A percentile compares a stretch with the other conserved stretches of the same genome.
Evolutionary conservation across 1,284 basidiomycete species (phyloP).

Genomic region (Laetiporus sulphureus): DNA sequence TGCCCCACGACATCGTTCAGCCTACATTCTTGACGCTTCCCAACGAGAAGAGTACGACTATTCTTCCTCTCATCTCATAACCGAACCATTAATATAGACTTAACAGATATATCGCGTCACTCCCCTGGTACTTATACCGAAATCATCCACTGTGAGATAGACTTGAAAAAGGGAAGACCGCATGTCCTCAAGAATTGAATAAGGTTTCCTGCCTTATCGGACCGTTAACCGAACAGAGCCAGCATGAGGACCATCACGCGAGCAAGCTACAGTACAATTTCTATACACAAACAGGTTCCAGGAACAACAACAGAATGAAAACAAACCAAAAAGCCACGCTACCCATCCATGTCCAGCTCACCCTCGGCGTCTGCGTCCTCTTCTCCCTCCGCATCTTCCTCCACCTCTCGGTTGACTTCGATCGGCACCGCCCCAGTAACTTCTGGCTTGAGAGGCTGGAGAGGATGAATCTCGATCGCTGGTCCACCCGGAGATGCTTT

Average conservation of each 20-base stretch:
- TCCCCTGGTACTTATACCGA: too few species aligned
- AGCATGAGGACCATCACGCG: not conserved
- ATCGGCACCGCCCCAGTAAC: conserved; percentile 1
- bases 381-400: conserved; percentile 29
- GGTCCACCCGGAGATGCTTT: conserved; percentile 15
- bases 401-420: conserved; percentile 25
- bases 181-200: not conserved
- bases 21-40: too few species aligned
- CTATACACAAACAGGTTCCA: not conserved
- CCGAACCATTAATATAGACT: too few species aligned
- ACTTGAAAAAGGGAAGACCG: too few species aligned
- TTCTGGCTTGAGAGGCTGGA: not conserved
- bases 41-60: too few species aligned
- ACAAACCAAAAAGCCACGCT: conserved; percentile 19
- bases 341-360: conserved; percentile 29
- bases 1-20: too few species aligned
- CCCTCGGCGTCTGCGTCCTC: conserved; percentile 1
- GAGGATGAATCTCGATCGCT: not conserved
- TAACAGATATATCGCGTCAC: too few species aligned
- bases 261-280: not conserved
- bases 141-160: too few species aligned
- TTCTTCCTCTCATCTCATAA: too few species aligned
- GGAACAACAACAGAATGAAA: not conserved
- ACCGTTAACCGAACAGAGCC: not conserved
- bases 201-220: not conserved